Evolutionary conservation across 495 filamentous ascomycete genomes (phyloP).

Genomic region (Aspergillus incahuasiensis): DNA sequence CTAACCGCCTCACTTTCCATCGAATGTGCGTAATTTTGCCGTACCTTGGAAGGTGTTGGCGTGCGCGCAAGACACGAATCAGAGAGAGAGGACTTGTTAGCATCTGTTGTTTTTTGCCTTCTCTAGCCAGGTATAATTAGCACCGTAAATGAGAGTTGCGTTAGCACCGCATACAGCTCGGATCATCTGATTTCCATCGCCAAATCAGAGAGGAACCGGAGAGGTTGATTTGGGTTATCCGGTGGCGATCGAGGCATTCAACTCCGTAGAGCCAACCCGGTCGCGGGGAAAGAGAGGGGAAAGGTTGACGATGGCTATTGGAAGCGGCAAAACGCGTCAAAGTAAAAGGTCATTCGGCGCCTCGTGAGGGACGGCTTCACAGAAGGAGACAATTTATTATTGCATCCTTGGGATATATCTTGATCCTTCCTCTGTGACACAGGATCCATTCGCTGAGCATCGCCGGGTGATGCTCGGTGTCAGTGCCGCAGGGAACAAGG

Average conservation of each 20-base stretch:
- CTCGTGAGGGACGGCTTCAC: background rate
- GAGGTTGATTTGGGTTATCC: slow-evolving; percentile 11
- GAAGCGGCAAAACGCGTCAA: background rate
- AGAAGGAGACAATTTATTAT: background rate
- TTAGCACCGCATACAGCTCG: slow-evolving; percentile 32
- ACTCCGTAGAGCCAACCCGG: slow-evolving; percentile 16
- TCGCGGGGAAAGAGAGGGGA: slow-evolving; percentile 7
- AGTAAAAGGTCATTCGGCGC: background rate
- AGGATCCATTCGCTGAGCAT: background rate
- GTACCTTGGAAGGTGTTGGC: slow-evolving; percentile 2
- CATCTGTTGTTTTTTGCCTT: background rate
- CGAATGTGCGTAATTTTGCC: slow-evolving; percentile 4
- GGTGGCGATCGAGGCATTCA: slow-evolving; percentile 16
- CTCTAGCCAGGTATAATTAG: slow-evolving; percentile 7
- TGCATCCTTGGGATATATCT: background rate
- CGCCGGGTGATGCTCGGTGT: background rate
- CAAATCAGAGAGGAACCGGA: slow-evolving; percentile 19
- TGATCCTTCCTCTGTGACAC: background rate
- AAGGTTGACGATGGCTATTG: background rate
- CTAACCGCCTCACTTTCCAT: slow-evolving; percentile 1
- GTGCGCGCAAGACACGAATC: slow-evolving; percentile 1
- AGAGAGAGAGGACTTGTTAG: background rate
- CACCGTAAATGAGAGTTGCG: slow-evolving; percentile 18
- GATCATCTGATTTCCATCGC: slow-evolving; percentile 33
- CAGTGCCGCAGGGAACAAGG: background rate